Percentiles rank a stretch among this genome's conserved stretches.
Evolutionary conservation across 2,329 filamentous ascomycete genomes (phyloP).

Genomic region (Nemania bipapillata): DNA sequence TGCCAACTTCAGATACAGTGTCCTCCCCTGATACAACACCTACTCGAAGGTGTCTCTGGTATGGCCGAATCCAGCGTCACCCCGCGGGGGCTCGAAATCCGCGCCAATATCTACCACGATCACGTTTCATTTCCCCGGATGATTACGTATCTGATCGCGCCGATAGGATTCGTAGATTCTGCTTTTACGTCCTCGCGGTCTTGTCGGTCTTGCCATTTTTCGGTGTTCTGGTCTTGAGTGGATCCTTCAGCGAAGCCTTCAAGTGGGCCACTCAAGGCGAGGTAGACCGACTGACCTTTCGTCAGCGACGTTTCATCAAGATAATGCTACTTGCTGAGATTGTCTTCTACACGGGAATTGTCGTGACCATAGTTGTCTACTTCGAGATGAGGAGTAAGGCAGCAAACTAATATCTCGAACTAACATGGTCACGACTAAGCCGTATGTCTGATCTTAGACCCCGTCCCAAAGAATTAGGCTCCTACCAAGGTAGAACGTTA

Average conservation of each 20-base stretch:
- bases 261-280: conserved; percentile 63
- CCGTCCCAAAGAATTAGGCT: neutral
- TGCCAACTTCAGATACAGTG: neutral
- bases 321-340: conserved; percentile 25
- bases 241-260: conserved; percentile 59
- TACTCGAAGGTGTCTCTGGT: neutral
- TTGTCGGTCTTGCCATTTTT: conserved; percentile 62
- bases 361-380: conserved; percentile 41
- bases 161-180: conserved; percentile 49
- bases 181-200: conserved; percentile 55
- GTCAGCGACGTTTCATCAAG: conserved; percentile 53
- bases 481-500: neutral
- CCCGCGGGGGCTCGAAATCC: conserved; percentile 4
- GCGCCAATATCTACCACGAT: conserved; percentile 1
- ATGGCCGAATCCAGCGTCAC: neutral
- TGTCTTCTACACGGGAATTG: conserved; percentile 35
- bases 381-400: conserved; percentile 35
- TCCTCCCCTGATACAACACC: neutral
- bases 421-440: neutral
- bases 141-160: conserved; percentile 43
- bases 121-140: conserved; percentile 29
- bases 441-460: neutral
- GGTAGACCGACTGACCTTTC: conserved; percentile 54
- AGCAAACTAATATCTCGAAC: neutral
- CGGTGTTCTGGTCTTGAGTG: conserved; percentile 58